phyloP scores from a whole-genome alignment of 129 eudicot genomes.

The Apium graveolens region DNA sequence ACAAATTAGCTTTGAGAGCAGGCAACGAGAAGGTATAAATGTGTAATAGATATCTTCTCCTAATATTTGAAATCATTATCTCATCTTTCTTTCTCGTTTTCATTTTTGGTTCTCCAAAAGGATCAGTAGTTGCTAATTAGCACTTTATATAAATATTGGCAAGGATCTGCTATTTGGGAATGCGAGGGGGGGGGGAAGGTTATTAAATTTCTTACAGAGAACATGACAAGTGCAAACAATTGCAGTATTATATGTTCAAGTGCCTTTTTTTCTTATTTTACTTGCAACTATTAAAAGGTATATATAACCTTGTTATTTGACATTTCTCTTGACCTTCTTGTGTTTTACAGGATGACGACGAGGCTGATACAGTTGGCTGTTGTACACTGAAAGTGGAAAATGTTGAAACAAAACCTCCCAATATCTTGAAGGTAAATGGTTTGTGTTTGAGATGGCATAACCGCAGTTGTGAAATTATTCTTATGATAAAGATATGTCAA shows the following conservation, averaged over 20 bases:
- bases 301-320: neutral
- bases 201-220: too few relatives aligned
- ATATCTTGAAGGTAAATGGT: conserved; percentile 56
- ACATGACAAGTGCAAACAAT: neutral
- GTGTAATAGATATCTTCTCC: neutral
- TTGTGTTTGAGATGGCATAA: neutral
- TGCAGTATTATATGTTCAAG: neutral
- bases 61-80: neutral
- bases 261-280: neutral
- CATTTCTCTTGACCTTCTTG: neutral
- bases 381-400: conserved; percentile 94
- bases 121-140: neutral
- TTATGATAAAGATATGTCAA: neutral
- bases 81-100: neutral
- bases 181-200: neutral
- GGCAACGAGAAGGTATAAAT: conserved; percentile 80
- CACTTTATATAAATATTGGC: neutral
- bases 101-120: neutral
- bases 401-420: conserved; percentile 81
- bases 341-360: conserved; percentile 81
- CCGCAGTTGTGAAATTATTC: neutral
- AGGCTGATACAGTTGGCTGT: conserved; percentile 99
- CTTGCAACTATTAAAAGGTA: neutral
- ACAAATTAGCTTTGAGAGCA: conserved; percentile 88
- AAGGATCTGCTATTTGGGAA: neutral